Evolutionary conservation across 192 early-diverging fungal species (phyloP).

Genomic region (Kappamyces sp.): DNA sequence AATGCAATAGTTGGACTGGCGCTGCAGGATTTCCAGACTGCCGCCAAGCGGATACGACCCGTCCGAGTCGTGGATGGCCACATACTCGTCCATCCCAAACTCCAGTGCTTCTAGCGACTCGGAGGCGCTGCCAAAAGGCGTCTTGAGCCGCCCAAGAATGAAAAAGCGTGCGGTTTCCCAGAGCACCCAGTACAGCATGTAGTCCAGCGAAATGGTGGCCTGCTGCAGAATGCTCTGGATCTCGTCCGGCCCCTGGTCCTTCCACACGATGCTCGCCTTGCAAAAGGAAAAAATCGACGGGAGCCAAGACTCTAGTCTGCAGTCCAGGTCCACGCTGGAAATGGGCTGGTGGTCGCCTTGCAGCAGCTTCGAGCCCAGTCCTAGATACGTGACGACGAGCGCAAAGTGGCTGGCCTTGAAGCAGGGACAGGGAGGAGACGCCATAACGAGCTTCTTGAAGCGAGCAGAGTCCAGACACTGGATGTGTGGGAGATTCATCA

Average conservation of each 20-base stretch:
- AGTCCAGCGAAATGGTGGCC: conserved; percentile 32
- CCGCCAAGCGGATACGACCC: neutral
- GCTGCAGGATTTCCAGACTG: conserved; percentile 16
- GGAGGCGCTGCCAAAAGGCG: conserved; percentile 67
- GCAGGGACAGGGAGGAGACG: conserved; percentile 46
- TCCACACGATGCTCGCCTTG: neutral
- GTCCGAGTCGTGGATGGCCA: conserved; percentile 6
- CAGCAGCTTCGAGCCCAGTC: conserved; percentile 29
- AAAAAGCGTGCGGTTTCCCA: conserved; percentile 74
- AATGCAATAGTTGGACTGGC: conserved; percentile 41
- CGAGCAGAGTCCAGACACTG: neutral
- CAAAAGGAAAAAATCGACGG: conserved; percentile 4
- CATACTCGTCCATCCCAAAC: conserved; percentile 8
- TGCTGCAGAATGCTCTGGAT: neutral
- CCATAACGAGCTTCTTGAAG: conserved; percentile 19
- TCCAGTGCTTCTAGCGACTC: conserved; percentile 32
- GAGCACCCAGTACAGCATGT: conserved; percentile 61
- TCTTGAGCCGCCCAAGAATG: conserved; percentile 63
- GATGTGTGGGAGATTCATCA: neutral
- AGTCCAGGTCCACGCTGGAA: neutral
- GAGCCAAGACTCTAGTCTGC: neutral
- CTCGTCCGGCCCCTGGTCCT: neutral
- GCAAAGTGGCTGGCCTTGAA: conserved; percentile 66
- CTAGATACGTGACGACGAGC: conserved; percentile 46
- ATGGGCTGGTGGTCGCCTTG: conserved; percentile 17